Evolutionary conservation across 2,329 filamentous ascomycete species (phyloP), one percentile per base, ranked within the genome.

Genomic region (Sarocladium brachiariae): DNA sequence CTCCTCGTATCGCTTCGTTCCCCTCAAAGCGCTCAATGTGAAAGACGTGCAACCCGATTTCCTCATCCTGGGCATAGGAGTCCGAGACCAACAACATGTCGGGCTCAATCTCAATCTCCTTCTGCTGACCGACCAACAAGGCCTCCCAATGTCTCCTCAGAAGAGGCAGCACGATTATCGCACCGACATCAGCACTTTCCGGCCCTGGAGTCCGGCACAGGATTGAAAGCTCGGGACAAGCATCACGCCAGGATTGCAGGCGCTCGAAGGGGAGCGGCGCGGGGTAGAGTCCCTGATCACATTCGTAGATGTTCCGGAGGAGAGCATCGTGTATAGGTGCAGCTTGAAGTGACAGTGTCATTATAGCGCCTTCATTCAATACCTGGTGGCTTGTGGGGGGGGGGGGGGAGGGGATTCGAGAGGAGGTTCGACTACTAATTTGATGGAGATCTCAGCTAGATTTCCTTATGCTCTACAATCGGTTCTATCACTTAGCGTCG

Each of bases 1-100:
- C 7, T 21, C 46, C 46, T 37, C 46, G 16, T 14, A 37, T 11
- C 3, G 30, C 46, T 49, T 49, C 33, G 18, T 24, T 16, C 3
- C 46, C 46, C 16, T 49, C 33, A 19, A 37, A 35, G 14, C 33
- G 24, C 21, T 49, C 46, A 19, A 49, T 31, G 46, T 49, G 46
- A n/a, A 49, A 49, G 16, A 49, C 46, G n/a, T 49, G 46, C 18
- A 49, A 9, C 4, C 30, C 46, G 18, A 49, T 27, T 16, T 35
- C 33, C 27, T 8, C 46, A 13, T 19, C 30, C 14, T 35, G 18
- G 27, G 16, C 31, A 10, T 37, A 10, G 18, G 9, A 9, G n/a
- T 27, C 30, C 8, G 39, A 43, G 5, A 18, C 30, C 14, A 49
- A 37, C 30, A 35, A 37, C 30, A 35, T 35, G 30, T 21, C 16